Percentiles rank a stretch among this genome's conserved stretches.
These are phyloP conservation scores for Serendipita sp. DNA, from an alignment of 768 basidiomycete genomes.

Conservation along the genomic window DNA sequence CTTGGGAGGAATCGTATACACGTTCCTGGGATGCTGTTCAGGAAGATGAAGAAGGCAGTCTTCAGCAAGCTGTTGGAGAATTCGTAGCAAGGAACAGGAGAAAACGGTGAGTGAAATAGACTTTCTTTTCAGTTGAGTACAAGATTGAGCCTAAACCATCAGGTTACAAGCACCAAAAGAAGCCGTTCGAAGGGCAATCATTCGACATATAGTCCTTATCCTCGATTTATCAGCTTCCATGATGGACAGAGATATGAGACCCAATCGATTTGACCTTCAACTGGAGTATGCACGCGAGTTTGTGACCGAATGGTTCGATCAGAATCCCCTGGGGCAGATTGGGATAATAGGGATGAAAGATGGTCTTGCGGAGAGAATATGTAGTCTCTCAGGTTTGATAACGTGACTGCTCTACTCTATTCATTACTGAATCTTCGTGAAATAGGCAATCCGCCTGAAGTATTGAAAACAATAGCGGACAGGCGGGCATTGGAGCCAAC, in stretches of 20 bases:
- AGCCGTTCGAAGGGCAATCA: conserved; percentile 87
- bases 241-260: conserved; percentile 92
- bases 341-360: conserved; percentile 87
- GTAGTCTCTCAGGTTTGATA: conserved; percentile 72
- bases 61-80: conserved; percentile 81
- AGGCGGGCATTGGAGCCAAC: conserved; percentile 76
- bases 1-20: conserved; percentile 92
- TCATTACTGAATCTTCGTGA: neutral
- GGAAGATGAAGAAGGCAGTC: conserved; percentile 85
- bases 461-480: conserved; percentile 71
- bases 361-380: conserved; percentile 77
- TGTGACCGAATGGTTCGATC: conserved; percentile 95
- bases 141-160: conserved; percentile 24
- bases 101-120: neutral
- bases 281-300: conserved; percentile 86
- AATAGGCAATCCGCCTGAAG: conserved; percentile 91
- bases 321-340: conserved; percentile 95
- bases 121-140: conserved; percentile 10
- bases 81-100: conserved; percentile 65
- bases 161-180: conserved; percentile 57
- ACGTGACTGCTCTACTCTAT: conserved; percentile 14
- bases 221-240: conserved; percentile 84
- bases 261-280: conserved; percentile 82
- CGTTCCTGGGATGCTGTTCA: conserved; percentile 96
- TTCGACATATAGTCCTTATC: conserved; percentile 86